A percentile compares a stretch with the other conserved stretches of the same genome.
Conservation (phyloP, 495 filamentous ascomycete species). For the Rusavskia elegans region DNA sequence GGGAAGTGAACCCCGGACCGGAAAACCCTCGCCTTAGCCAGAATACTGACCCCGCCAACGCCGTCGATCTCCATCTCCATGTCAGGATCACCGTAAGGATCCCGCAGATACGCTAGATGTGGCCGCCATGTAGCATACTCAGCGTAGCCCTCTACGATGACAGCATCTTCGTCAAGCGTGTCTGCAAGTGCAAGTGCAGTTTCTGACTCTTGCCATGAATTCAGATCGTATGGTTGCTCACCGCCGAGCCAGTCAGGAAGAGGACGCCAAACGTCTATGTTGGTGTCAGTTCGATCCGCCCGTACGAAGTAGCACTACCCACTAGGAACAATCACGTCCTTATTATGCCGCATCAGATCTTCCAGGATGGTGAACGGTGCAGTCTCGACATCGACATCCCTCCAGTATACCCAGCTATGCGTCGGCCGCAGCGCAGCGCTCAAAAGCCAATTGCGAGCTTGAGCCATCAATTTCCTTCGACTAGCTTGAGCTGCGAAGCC, state of each 20-base stretch:
- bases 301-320: conserved; percentile 27
- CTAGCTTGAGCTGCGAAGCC: conserved; percentile 94
- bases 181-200: conserved; percentile 89
- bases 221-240: conserved; percentile 97
- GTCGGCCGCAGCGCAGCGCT: conserved; percentile 87
- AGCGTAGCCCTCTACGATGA: conserved; percentile 98
- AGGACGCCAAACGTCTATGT: conserved; percentile 88
- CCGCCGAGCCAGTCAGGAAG: conserved; percentile 98
- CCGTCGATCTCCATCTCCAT: conserved; percentile 99
- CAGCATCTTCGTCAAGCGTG: conserved; percentile 92
- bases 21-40: conserved; percentile 92
- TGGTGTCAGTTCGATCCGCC: conserved; percentile 1
- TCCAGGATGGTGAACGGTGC: conserved; percentile 92
- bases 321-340: conserved; percentile 98
- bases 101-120: conserved; percentile 90
- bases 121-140: conserved; percentile 99
- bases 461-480: conserved; percentile 91
- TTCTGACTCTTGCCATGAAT: conserved; percentile 98
- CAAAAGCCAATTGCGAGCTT: conserved; percentile 93
- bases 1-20: conserved; percentile 92
- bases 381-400: conserved; percentile 96
- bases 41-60: conserved; percentile 91
- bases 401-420: conserved; percentile 99
- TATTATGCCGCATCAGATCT: conserved; percentile 97
- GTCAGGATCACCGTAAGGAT: conserved; percentile 94